Evolutionary conservation across 176 grass and related monocot genomes (phyloP), one percentile per base, ranked within the genome.

Genomic region (Phoenix dactylifera): DNA sequence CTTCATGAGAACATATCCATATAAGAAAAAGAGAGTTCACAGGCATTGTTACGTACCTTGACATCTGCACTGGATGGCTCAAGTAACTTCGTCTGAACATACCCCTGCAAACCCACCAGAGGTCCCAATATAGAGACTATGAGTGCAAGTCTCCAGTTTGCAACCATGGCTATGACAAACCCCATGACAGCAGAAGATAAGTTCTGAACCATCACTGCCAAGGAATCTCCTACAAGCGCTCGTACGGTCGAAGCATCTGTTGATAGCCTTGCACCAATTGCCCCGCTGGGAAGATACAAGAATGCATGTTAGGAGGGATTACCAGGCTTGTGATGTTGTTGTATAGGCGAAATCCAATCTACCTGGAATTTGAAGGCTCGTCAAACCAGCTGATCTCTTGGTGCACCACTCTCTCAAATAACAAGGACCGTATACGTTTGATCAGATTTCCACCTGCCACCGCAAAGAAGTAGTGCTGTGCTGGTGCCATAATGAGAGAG

Each of bases 381-480:
- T 67, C 65, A 16, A 67, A 67, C 65, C 51, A 67, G 15, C 51
- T 51, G 24, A 67, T 67, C 26, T 67, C 65, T 55, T 67, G 65
- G 26, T 67, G 65, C 26, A 67, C 65, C 24, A 67, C 26, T 52
- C 17, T 67, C n/a, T 67, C 65, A 35, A 67, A 67, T 15, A 51
- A 67, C 50, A 54, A 5, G 16, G 51, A 67, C 1, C 64, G 23
- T 16, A 67, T 54, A 5, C 64, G 64, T 16, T 54, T 16, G 64
- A 54, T 35, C 64, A 67, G 24, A 24, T 54, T 67, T 9, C 16
- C 64, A 15, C 64, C 64, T 4, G 64, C 64, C 64, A 54, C 51
- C 9, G 50, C 51, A 20, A 67, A 67, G 17, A 67, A n/a, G 51
- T 54, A 67, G 3, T 55, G 9, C n/a, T 67, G 64, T 19, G 15